These are phyloP conservation scores for Lactifluus echinatus DNA, from an alignment of 768 basidiomycete species.

Conservation along the genomic window DNA sequence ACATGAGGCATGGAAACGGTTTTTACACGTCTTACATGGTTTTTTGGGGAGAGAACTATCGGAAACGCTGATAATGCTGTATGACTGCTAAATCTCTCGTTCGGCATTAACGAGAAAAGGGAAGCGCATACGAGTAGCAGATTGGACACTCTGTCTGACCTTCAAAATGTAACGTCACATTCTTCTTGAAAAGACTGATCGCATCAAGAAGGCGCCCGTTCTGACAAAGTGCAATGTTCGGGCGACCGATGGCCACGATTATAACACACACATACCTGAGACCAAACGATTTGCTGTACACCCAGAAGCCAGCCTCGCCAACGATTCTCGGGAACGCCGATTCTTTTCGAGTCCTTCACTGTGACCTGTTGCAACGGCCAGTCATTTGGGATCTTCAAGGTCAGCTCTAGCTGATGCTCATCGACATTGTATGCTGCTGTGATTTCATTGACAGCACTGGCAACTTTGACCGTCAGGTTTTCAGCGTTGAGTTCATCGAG, in stretches of 20 bases:
- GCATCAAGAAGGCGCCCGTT: conserved; percentile 89
- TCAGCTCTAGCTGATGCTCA: conserved; percentile 88
- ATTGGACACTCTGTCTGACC: conserved; percentile 96
- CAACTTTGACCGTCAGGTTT: conserved; percentile 72
- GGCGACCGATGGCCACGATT: neutral
- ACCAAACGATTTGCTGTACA: conserved; percentile 84
- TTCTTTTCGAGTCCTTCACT: conserved; percentile 71
- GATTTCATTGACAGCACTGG: conserved; percentile 67
- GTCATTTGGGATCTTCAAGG: conserved; percentile 74
- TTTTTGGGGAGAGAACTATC: conserved; percentile 85
- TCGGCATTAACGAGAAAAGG: neutral
- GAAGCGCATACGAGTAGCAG: conserved; percentile 64
- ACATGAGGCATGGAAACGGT: conserved; percentile 87
- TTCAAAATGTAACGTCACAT: conserved; percentile 87
- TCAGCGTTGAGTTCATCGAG: conserved; percentile 61
- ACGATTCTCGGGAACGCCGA: conserved; percentile 81
- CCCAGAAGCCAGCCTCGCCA: conserved; percentile 94
- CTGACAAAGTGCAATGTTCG: conserved; percentile 33
- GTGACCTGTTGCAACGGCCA: conserved; percentile 88
- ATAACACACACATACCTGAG: conserved; percentile 49
- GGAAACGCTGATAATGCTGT: conserved; percentile 81
- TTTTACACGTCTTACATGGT: conserved; percentile 90
- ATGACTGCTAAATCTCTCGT: neutral
- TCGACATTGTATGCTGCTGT: conserved; percentile 81
- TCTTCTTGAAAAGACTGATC: conserved; percentile 84